Conservation (phyloP, 257 asterid species). For the Fraxinus cuspidata region DNA sequence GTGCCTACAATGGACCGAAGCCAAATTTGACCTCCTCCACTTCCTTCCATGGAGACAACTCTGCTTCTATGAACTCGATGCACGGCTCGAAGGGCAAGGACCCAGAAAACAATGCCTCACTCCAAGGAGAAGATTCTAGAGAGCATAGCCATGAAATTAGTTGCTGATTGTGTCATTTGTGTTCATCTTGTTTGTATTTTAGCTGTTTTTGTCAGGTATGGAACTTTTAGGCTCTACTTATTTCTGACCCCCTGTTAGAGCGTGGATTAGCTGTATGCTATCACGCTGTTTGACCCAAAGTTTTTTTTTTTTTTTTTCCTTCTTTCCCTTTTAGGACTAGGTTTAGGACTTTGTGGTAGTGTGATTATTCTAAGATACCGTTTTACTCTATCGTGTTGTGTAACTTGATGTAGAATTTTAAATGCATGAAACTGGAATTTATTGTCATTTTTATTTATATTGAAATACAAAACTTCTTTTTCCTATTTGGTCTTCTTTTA, state of each 20-base stretch:
- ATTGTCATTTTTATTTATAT: slow-evolving; percentile 26
- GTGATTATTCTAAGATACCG: slow-evolving; percentile 25
- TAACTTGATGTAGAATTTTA: slow-evolving; percentile 36
- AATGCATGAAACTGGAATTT: slow-evolving; percentile 31
- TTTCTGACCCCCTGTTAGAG: slow-evolving; percentile 28
- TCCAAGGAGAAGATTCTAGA: slow-evolving; percentile 52
- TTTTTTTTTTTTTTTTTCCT: slow-evolving; percentile 11
- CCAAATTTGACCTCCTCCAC: slow-evolving; percentile 45
- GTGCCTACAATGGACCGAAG: slow-evolving; percentile 39
- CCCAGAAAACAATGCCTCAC: slow-evolving; percentile 39
- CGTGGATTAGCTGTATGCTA: slow-evolving; percentile 30
- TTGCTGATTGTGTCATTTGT: slow-evolving; percentile 42
- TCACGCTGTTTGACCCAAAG: slow-evolving; percentile 31
- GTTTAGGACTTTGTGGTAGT: slow-evolving; percentile 34
- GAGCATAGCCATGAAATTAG: slow-evolving; percentile 61
- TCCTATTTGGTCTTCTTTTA: not conserved
- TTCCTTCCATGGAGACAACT: slow-evolving; percentile 53
- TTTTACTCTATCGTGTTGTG: slow-evolving; percentile 26
- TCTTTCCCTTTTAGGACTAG: slow-evolving; percentile 36
- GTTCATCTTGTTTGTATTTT: slow-evolving; percentile 26
- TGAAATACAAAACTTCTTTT: not conserved
- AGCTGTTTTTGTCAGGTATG: slow-evolving; percentile 32
- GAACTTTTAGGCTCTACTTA: slow-evolving; percentile 41
- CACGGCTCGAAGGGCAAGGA: slow-evolving; percentile 46
- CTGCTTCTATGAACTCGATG: slow-evolving; percentile 41